These are phyloP conservation scores for Irpex sp. DNA, from an alignment of 1,284 basidiomycete species.

Conservation along the genomic window DNA sequence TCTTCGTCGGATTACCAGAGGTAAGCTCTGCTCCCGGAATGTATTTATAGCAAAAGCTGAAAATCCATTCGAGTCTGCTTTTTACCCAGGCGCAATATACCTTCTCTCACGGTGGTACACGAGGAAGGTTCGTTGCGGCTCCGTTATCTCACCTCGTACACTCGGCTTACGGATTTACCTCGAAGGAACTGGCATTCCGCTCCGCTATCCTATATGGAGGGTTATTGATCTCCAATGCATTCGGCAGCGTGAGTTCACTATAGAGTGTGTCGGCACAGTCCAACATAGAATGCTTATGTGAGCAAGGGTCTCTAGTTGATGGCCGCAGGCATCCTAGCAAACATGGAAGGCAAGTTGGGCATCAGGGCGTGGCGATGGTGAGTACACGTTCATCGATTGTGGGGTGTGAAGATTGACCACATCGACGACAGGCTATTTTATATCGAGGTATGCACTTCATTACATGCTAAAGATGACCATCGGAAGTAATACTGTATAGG, in stretches of 20 bases:
- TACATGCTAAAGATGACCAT: not conserved
- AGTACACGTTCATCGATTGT: conserved; percentile 10
- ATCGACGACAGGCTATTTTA: conserved; percentile 49
- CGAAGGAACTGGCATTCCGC: conserved; percentile 65
- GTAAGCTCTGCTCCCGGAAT: conserved; percentile 21
- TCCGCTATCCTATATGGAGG: conserved; percentile 69
- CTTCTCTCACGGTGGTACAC: conserved; percentile 66
- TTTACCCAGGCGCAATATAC: conserved; percentile 62
- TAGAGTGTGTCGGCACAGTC: not conserved
- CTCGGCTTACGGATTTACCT: not conserved
- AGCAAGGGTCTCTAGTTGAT: conserved; percentile 40
- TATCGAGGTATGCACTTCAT: conserved; percentile 43
- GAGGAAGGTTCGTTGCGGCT: conserved; percentile 39
- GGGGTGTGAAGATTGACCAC: not conserved
- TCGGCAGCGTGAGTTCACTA: conserved; percentile 52
- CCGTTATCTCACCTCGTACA: not conserved
- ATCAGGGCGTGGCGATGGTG: conserved; percentile 73
- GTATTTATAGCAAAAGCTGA: not conserved
- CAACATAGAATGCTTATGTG: not conserved
- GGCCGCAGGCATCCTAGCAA: conserved; percentile 65
- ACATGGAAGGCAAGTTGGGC: conserved; percentile 66
- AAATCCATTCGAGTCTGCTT: conserved; percentile 40
- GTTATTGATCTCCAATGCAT: conserved; percentile 72
- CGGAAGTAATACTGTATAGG: conserved; percentile 30
- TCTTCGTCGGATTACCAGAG: conserved; percentile 65